Evolutionary conservation across 768 basidiomycete species (phyloP).

Genomic region (Fomitopsis serialis): DNA sequence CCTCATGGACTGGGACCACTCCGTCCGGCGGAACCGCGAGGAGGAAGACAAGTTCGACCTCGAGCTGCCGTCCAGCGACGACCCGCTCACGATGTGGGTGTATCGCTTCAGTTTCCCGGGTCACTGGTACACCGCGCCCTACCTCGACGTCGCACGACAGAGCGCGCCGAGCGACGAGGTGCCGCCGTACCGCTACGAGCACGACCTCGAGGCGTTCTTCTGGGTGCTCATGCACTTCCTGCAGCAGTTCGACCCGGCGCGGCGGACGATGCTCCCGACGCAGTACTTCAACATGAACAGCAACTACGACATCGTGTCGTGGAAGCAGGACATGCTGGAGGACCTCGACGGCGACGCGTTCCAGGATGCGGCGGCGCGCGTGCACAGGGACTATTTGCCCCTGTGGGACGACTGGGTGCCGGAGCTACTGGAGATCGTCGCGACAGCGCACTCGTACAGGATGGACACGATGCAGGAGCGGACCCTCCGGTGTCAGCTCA

Average conservation of each 20-base stretch:
- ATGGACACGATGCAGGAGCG: background rate
- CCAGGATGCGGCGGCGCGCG: background rate
- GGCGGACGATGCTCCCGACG: background rate
- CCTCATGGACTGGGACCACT: slow-evolving; percentile 26
- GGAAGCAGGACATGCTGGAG: background rate
- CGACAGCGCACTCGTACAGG: background rate
- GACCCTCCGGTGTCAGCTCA: background rate
- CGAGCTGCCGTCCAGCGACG: background rate
- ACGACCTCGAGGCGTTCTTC: slow-evolving; percentile 10
- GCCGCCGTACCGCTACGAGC: slow-evolving; percentile 2
- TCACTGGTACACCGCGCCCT: slow-evolving; percentile 24
- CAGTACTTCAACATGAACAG: background rate
- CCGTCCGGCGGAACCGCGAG: slow-evolving; percentile 2
- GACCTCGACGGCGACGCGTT: too few species aligned
- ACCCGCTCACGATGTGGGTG: background rate
- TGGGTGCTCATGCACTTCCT: slow-evolving; percentile 4
- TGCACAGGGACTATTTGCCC: background rate
- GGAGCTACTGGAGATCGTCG: background rate
- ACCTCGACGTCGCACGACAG: slow-evolving; percentile 26
- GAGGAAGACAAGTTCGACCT: background rate
- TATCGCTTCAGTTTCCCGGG: background rate
- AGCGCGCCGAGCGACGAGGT: background rate
- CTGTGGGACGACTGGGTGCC: background rate
- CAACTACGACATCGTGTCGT: background rate
- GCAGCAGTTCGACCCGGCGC: background rate